A percentile compares a stretch with the other conserved stretches of the same genome.
These are phyloP conservation scores for Articulospora tetracladia DNA, from an alignment of 495 filamentous ascomycete species.

Conservation along the genomic window DNA sequence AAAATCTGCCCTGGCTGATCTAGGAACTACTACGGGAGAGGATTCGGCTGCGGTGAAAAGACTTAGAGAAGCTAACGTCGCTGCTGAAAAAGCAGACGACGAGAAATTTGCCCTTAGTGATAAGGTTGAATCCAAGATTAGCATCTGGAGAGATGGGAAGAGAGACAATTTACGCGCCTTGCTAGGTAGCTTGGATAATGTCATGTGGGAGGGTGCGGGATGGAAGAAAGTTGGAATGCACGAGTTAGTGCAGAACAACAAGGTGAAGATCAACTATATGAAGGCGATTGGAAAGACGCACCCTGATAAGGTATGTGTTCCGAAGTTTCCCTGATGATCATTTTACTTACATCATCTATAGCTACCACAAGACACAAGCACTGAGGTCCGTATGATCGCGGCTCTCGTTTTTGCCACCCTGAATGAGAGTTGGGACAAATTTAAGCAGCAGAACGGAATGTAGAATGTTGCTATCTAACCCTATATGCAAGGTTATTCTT, in stretches of 20 bases:
- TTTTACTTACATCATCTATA: conserved; percentile 34
- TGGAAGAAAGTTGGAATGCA: conserved; percentile 97
- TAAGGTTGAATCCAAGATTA: conserved; percentile 71
- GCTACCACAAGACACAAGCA: conserved; percentile 85
- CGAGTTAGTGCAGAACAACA: conserved; percentile 82
- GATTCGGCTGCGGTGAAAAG: conserved; percentile 66
- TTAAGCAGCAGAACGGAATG: conserved; percentile 83
- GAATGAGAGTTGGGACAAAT: conserved; percentile 98
- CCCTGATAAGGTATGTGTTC: conserved; percentile 84
- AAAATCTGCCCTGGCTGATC: conserved; percentile 45
- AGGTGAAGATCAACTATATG: conserved; percentile 98
- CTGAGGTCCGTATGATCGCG: conserved; percentile 90
- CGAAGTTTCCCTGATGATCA: neutral
- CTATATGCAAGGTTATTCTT: too few relatives aligned
- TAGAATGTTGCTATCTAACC: conserved; percentile 33
- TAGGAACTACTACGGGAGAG: conserved; percentile 28
- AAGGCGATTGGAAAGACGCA: conserved; percentile 98
- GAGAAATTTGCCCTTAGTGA: conserved; percentile 90
- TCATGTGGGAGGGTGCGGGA: conserved; percentile 86
- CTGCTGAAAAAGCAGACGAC: conserved; percentile 77
- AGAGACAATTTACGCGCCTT: conserved; percentile 88
- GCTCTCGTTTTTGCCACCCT: conserved; percentile 85
- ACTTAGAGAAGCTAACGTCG: conserved; percentile 76
- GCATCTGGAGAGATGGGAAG: conserved; percentile 81
- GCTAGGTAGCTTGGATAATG: conserved; percentile 79